Evolutionary conservation across 2,329 filamentous ascomycete species (phyloP).

Genomic region (Hypoxylon sp.): DNA sequence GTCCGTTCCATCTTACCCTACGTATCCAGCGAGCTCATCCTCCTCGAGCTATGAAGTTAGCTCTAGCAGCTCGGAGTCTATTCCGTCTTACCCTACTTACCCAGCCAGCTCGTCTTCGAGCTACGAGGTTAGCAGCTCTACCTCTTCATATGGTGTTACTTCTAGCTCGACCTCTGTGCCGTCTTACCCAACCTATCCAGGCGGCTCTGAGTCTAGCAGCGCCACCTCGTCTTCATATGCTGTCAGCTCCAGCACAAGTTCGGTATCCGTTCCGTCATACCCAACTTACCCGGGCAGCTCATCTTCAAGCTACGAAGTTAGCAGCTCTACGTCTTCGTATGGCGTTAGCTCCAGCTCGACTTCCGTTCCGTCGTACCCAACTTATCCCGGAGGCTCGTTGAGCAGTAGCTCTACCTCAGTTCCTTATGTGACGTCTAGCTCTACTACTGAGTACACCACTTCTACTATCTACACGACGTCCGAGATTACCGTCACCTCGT

Average conservation of each 20-base stretch:
- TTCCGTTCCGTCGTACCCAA: conserved; percentile 12
- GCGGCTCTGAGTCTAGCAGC: conserved; percentile 15
- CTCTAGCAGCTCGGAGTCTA: not conserved
- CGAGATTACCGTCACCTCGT: conserved; percentile 40
- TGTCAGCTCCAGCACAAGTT: conserved; percentile 13
- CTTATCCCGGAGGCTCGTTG: conserved; percentile 7
- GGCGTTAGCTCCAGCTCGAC: conserved; percentile 2
- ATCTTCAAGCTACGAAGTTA: not conserved
- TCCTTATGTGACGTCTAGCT: conserved; percentile 16
- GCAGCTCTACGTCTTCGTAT: conserved; percentile 2
- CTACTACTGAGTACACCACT: conserved; percentile 30
- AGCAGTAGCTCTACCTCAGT: conserved; percentile 4
- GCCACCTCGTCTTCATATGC: conserved; percentile 1
- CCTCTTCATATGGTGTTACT: not conserved
- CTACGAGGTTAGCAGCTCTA: conserved; percentile 12
- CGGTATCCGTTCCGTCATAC: conserved; percentile 15
- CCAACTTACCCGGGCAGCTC: conserved; percentile 15
- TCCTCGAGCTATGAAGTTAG: not conserved
- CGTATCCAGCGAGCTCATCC: conserved; percentile 9
- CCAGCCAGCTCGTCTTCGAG: conserved; percentile 8
- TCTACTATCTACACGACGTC: conserved; percentile 42
- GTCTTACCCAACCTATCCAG: not conserved
- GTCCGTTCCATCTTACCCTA: conserved; percentile 18
- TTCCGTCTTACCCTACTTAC: conserved; percentile 16
- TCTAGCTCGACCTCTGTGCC: not conserved